These are phyloP conservation scores for Erysiphe pulchra DNA, from an alignment of 2,329 filamentous ascomycete genomes.

Conservation along the genomic window DNA sequence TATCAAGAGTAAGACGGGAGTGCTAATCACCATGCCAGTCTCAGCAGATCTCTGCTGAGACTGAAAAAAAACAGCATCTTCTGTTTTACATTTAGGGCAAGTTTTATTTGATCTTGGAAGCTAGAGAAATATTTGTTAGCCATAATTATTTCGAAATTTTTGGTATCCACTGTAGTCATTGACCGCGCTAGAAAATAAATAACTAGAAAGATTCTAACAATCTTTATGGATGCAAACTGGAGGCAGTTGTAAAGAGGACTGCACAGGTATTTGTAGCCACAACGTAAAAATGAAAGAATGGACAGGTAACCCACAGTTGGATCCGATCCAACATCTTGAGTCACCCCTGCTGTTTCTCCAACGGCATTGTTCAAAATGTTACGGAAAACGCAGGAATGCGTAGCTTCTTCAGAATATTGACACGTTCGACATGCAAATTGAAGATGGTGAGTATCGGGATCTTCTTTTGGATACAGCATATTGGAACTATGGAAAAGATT, in stretches of 20 bases:
- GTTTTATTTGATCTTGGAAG: slow-evolving; percentile 70
- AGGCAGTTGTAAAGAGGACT: background rate
- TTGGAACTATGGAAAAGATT: slow-evolving; percentile 40
- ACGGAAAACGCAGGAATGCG: slow-evolving; percentile 80
- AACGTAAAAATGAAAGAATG: background rate
- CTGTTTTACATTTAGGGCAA: slow-evolving; percentile 64
- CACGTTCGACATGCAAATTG: slow-evolving; percentile 94
- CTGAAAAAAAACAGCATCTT: slow-evolving; percentile 94
- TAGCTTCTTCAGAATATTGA: slow-evolving; percentile 67
- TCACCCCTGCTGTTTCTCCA: slow-evolving; percentile 89
- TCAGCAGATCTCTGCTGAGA: slow-evolving; percentile 91
- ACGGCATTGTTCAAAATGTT: slow-evolving; percentile 79
- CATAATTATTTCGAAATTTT: background rate
- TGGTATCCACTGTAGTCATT: background rate
- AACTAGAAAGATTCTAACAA: no score
- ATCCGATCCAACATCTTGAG: slow-evolving; percentile 88
- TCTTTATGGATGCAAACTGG: no score
- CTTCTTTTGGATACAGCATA: slow-evolving; percentile 92
- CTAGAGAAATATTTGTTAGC: slow-evolving; percentile 23
- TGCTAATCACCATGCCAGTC: slow-evolving; percentile 72
- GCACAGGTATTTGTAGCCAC: background rate
- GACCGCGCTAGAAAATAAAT: background rate
- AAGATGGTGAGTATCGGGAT: slow-evolving; percentile 56
- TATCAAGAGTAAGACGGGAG: background rate
- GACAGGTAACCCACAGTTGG: slow-evolving; percentile 65